These are phyloP conservation scores for Phanerochaete carnosa DNA, from an alignment of 768 basidiomycete genomes.

Conservation along the genomic window DNA sequence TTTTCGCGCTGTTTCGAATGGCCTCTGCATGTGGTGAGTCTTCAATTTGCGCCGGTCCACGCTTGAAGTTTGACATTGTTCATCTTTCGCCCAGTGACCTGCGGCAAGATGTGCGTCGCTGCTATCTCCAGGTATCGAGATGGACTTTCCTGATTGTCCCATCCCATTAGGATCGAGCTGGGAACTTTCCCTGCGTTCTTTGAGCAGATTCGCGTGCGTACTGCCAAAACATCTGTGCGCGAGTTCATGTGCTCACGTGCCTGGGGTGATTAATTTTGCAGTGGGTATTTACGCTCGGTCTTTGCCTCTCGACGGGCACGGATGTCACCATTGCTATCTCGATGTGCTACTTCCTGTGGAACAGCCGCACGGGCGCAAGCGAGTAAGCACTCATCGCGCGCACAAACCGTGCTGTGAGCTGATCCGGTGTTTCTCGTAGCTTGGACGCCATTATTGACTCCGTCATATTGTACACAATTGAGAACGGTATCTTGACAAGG, in stretches of 20 bases:
- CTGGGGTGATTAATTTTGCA: background rate
- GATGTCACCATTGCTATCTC: constrained; percentile 23
- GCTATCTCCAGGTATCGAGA: background rate
- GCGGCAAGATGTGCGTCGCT: constrained; percentile 3
- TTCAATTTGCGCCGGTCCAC: background rate
- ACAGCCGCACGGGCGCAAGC: constrained; percentile 20
- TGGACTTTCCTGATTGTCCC: background rate
- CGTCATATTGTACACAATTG: constrained; percentile 25
- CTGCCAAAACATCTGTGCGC: background rate
- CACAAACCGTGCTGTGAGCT: background rate
- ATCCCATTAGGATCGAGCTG: constrained; percentile 11
- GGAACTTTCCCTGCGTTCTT: constrained; percentile 19
- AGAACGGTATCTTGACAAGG: constrained; percentile 26
- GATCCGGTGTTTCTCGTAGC: constrained; percentile 6
- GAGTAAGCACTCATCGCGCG: constrained; percentile 13
- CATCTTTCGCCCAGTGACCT: background rate
- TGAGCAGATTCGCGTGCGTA: constrained; percentile 15
- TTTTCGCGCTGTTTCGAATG: constrained; percentile 8
- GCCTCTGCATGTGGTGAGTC: constrained; percentile 10
- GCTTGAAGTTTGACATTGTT: background rate
- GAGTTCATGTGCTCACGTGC: background rate
- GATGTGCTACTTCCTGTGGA: constrained; percentile 22
- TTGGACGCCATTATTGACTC: constrained; percentile 25
- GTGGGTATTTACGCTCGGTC: constrained; percentile 27
- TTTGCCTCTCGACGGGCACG: constrained; percentile 21